A percentile compares a stretch with the other conserved stretches of the same genome.
Conservation (phyloP, 2,329 filamentous ascomycete species). For the Xylaria sp. region DNA sequence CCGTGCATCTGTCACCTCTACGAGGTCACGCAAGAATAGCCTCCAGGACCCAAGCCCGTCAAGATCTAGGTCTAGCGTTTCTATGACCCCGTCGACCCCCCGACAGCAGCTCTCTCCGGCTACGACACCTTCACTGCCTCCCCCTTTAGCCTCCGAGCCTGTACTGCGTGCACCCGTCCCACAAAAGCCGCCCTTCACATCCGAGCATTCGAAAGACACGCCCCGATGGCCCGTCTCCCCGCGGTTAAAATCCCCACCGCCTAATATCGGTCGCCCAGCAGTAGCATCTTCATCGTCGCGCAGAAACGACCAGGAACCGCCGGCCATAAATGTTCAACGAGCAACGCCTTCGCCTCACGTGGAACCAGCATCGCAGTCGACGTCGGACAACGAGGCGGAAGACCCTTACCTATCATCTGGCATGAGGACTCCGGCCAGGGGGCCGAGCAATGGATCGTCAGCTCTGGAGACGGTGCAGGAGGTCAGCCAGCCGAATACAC, state of each 20-base stretch:
- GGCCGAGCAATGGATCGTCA: conserved; percentile 60
- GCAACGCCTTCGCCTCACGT: conserved; percentile 51
- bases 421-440: conserved; percentile 62
- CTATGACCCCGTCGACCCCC: conserved; percentile 62
- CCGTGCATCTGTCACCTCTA: conserved; percentile 37
- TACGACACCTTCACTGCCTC: conserved; percentile 67
- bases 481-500: conserved; percentile 76
- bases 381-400: conserved; percentile 57
- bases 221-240: conserved; percentile 79
- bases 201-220: conserved; percentile 56
- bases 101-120: conserved; percentile 69
- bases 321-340: conserved; percentile 57
- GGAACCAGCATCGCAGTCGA: conserved; percentile 41
- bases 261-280: conserved; percentile 50
- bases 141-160: conserved; percentile 59
- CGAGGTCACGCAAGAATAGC: conserved; percentile 67
- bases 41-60: conserved; percentile 65
- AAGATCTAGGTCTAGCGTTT: conserved; percentile 54
- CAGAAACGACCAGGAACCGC: conserved; percentile 54
- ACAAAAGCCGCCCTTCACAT: conserved; percentile 58
- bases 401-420: conserved; percentile 54
- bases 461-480: conserved; percentile 90
- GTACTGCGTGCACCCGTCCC: conserved; percentile 64
- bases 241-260: conserved; percentile 76
- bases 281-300: conserved; percentile 33